Evolutionary conservation across 345 rosid genomes (phyloP).

Genomic region (Lenwebbia sp.): DNA sequence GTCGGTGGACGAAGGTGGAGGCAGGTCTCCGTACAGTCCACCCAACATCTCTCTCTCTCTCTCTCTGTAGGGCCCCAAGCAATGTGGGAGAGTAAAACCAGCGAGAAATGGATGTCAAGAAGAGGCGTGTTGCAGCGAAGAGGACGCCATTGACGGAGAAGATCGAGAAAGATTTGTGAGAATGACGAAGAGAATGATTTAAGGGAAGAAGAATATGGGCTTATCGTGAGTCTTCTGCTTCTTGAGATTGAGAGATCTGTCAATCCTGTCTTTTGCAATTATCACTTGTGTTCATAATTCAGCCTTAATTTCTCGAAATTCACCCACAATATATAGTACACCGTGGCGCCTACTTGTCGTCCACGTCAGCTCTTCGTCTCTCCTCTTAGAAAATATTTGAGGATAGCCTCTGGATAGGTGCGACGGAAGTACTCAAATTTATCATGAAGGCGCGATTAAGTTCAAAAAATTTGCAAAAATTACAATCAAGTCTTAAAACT

Average conservation of each 20-base stretch:
- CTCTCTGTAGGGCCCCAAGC: neutral
- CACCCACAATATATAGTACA: neutral
- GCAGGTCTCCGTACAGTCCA: constrained; percentile 93
- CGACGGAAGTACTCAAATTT: too few species aligned
- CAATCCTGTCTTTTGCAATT: neutral
- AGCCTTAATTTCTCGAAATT: neutral
- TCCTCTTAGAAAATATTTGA: too few species aligned
- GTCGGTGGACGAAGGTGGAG: constrained; percentile 86
- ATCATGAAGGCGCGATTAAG: too few species aligned
- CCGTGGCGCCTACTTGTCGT: neutral
- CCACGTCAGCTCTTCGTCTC: too few species aligned
- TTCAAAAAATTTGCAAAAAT: too few species aligned
- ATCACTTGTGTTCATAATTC: neutral
- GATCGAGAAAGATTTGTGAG: neutral
- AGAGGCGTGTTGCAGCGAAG: neutral
- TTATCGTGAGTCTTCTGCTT: neutral
- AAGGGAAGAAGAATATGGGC: neutral
- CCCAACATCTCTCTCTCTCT: constrained; percentile 46
- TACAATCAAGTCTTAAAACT: too few species aligned
- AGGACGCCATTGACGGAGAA: neutral
- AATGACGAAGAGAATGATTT: too few species aligned
- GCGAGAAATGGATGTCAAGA: neutral
- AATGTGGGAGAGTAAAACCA: too few species aligned
- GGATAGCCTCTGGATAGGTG: too few species aligned
- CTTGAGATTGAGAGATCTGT: neutral